Evolutionary conservation across 257 asterid species (phyloP), one percentile per base, ranked within the genome.

Genomic region (Parsonsia alboflavescens): DNA sequence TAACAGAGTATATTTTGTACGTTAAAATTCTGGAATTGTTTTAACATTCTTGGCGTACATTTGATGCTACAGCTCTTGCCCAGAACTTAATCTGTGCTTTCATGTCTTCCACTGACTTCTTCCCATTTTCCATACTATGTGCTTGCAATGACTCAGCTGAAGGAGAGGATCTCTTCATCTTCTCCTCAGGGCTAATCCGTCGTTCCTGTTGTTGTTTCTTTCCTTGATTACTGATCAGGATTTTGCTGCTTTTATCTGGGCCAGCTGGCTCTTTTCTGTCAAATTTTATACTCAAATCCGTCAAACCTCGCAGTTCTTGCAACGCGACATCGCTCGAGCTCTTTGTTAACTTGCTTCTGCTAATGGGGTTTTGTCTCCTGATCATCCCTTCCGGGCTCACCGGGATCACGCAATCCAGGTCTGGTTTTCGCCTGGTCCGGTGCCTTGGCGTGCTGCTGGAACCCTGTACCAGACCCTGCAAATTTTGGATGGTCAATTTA

Each of bases 31-130:
- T 45, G 57, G 24, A 26, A 50, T 45, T 15, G 33, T 22, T 80
- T 70, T 15, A 84, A 61, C 89, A 89, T 76, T 93, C 89, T 75
- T 93, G 88, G 66, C 92, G 93, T 80, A 91, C 96, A 70, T 91
- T 91, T 73, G 97, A 90, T 42, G 98, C 98, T 77, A 94, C 97
- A 52, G 95, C 90, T 82, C 97, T 82, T 4, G 98, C 98, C 98
- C 98, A 93, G 50, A 90, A 94, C 85, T 80, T 94, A 70, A 94
- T 89, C 80, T 89, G 95, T 53, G 85, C 93, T 86, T 94, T 94
- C 96, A 90, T 84, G 75, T 89, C 94, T 53, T 88, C 94, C 26
- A 79, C 78, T 41, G 93, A 83, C 50, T 73, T 86, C 80, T 82
- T 86, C 30, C 83, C 71, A 85, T 83, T 68, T 84, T 87, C 74